Conservation (phyloP, 148 eudicot species). For the Persicaria tinctoria region DNA sequence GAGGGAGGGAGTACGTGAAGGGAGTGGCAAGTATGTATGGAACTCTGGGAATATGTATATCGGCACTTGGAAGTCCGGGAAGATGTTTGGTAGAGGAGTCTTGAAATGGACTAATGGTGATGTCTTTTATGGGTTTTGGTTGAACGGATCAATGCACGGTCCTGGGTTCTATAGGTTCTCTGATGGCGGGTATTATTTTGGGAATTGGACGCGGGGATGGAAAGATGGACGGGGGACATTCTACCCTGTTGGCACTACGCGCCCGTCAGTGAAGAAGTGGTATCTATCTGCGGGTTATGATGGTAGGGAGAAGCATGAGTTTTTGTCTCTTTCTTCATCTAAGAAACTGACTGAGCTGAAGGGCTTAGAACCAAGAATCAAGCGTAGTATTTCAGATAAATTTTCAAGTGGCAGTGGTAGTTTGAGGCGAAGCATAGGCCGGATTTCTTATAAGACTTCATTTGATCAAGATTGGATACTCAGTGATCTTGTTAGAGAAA, state of each 20-base stretch:
- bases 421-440: constrained; percentile 37
- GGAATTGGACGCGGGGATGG: constrained; percentile 71
- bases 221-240: constrained; percentile 85
- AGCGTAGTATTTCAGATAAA: constrained; percentile 50
- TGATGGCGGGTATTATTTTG: constrained; percentile 79
- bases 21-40: constrained; percentile 79
- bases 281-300: constrained; percentile 31
- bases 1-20: constrained; percentile 84
- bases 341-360: constrained; percentile 23
- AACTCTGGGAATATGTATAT: constrained; percentile 51
- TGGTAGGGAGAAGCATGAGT: constrained; percentile 24
- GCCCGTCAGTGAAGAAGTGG: constrained; percentile 42
- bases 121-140: constrained; percentile 80
- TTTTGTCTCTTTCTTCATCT: constrained; percentile 35
- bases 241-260: constrained; percentile 72
- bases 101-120: constrained; percentile 89
- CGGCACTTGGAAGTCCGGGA: constrained; percentile 82
- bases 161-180: constrained; percentile 68
- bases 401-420: constrained; percentile 21
- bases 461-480: constrained; percentile 29
- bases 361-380: constrained; percentile 27
- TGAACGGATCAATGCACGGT: constrained; percentile 70
- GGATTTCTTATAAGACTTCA: constrained; percentile 33
- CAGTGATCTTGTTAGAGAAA: constrained; percentile 31
- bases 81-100: constrained; percentile 75